Conservation (phyloP, 1,139 yeast species). For the Yamadazyma sp. region DNA sequence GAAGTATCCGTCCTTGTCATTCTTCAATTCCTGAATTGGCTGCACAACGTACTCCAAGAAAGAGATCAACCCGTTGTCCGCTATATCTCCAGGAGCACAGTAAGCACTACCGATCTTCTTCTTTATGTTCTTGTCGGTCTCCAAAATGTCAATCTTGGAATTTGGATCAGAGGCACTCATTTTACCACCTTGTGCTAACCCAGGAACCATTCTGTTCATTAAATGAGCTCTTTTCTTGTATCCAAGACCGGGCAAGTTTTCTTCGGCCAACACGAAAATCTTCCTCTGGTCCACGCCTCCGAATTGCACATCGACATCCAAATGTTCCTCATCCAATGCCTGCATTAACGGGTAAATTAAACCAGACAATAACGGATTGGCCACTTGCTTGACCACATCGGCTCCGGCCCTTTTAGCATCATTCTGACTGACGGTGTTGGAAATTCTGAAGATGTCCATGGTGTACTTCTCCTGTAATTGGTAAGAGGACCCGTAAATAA, state of each 20-base stretch:
- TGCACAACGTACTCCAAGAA: slow-evolving; percentile 81
- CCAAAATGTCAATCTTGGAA: slow-evolving; percentile 90
- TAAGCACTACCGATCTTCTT: slow-evolving; percentile 91
- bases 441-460: slow-evolving; percentile 81
- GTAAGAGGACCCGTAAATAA: slow-evolving; percentile 85
- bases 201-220: slow-evolving; percentile 99
- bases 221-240: slow-evolving; percentile 97
- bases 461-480: slow-evolving; percentile 78
- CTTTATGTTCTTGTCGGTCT: slow-evolving; percentile 81
- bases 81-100: slow-evolving; percentile 93
- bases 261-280: slow-evolving; percentile 96
- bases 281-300: slow-evolving; percentile 99
- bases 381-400: slow-evolving; percentile 97
- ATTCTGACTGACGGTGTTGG: slow-evolving; percentile 84
- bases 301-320: slow-evolving; percentile 89
- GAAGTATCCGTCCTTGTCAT: slow-evolving; percentile 52
- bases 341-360: slow-evolving; percentile 98
- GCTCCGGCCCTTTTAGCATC: slow-evolving; percentile 99
- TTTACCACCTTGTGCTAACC: slow-evolving; percentile 93
- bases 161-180: slow-evolving; percentile 99
- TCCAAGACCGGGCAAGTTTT: slow-evolving; percentile 80
- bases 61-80: slow-evolving; percentile 86
- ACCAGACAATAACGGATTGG: slow-evolving; percentile 90
- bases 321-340: slow-evolving; percentile 92
- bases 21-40: slow-evolving; percentile 79